Conservation (phyloP, 768 basidiomycete genomes). For the Pleurotus cornucopiae region DNA sequence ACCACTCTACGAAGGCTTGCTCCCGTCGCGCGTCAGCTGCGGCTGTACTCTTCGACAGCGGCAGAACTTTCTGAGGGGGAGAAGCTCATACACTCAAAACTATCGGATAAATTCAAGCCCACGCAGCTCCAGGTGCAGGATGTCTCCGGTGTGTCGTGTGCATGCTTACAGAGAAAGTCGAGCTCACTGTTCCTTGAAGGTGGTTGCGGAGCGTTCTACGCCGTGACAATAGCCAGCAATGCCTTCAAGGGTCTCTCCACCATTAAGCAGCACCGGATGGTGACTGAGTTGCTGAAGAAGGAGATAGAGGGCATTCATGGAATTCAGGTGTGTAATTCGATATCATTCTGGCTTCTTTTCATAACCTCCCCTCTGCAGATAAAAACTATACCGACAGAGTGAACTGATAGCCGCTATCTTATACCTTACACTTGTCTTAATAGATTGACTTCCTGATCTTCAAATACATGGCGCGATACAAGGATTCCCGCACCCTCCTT, state of each 20-base stretch:
- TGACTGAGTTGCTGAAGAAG: slow-evolving; percentile 79
- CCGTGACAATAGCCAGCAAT: slow-evolving; percentile 82
- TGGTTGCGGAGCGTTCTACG: slow-evolving; percentile 97
- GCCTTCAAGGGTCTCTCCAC: slow-evolving; percentile 81
- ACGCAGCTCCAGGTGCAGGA: slow-evolving; percentile 85
- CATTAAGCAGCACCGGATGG: slow-evolving; percentile 91
- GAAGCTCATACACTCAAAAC: slow-evolving; percentile 63
- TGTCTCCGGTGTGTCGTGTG: slow-evolving; percentile 75
- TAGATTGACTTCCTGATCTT: no score
- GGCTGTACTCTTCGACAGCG: slow-evolving; percentile 25
- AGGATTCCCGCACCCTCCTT: no score
- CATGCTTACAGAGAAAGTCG: neutral
- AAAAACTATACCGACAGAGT: slow-evolving; percentile 30
- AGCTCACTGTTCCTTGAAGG: slow-evolving; percentile 41
- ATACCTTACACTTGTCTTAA: neutral
- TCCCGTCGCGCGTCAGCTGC: slow-evolving; percentile 17
- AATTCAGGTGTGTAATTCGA: slow-evolving; percentile 64
- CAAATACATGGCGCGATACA: no score
- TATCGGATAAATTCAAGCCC: slow-evolving; percentile 73
- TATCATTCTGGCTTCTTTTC: neutral
- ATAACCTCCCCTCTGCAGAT: slow-evolving; percentile 25
- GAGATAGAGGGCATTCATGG: slow-evolving; percentile 94
- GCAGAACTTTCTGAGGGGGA: slow-evolving; percentile 55
- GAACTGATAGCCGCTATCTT: neutral
- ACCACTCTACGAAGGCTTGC: slow-evolving; percentile 29